These are phyloP conservation scores for Mortierella sp. DNA, from an alignment of 371 early-diverging fungal species.

Conservation along the genomic window DNA sequence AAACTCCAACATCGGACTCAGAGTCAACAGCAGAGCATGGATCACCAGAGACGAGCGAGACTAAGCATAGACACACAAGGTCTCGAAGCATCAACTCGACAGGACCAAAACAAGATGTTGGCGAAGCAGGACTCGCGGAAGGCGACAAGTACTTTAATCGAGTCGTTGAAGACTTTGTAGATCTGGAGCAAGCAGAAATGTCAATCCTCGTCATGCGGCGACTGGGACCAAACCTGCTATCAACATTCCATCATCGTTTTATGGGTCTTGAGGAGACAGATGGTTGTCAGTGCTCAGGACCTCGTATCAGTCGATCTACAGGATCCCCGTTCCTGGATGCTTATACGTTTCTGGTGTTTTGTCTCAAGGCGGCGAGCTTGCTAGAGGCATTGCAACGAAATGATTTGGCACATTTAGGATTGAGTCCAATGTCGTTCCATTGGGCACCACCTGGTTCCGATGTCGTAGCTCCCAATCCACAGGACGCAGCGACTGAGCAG, in stretches of 20 bases:
- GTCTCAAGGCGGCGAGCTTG: slow-evolving; percentile 34
- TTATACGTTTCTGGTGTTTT: slow-evolving; percentile 41
- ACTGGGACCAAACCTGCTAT: slow-evolving; percentile 43
- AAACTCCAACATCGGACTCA: background rate
- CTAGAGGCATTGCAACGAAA: slow-evolving; percentile 38
- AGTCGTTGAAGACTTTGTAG: slow-evolving; percentile 45
- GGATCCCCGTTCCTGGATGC: slow-evolving; percentile 43
- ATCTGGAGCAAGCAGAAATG: slow-evolving; percentile 30
- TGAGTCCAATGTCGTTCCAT: slow-evolving; percentile 42
- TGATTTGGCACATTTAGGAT: slow-evolving; percentile 37
- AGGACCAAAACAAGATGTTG: too few species aligned
- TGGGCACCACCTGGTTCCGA: slow-evolving; percentile 27
- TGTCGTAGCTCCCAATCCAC: background rate
- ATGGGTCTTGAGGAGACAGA: slow-evolving; percentile 39
- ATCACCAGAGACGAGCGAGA: too few species aligned
- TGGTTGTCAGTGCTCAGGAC: slow-evolving; percentile 20
- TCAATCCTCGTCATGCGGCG: slow-evolving; percentile 36
- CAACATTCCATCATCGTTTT: slow-evolving; percentile 27
- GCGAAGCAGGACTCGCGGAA: slow-evolving; percentile 33
- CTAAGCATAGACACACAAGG: background rate
- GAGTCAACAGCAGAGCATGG: background rate
- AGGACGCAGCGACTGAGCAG: background rate
- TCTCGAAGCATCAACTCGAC: background rate
- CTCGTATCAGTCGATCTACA: background rate
- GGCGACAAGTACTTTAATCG: slow-evolving; percentile 44